These are phyloP conservation scores for Olyra latifolia DNA, from an alignment of 176 grass and related monocot species.

Conservation along the genomic window DNA sequence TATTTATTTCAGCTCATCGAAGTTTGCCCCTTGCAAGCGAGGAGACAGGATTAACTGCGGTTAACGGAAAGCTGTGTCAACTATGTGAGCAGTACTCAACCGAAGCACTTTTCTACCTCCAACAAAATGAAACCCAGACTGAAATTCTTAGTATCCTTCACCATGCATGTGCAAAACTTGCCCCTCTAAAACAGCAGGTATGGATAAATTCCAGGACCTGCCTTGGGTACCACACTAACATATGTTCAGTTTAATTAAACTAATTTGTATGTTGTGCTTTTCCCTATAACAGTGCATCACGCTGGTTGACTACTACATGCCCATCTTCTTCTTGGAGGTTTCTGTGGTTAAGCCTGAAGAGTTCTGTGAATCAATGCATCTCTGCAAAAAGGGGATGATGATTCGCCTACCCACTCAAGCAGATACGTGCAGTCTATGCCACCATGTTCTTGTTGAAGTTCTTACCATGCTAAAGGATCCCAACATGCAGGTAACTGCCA, in stretches of 20 bases:
- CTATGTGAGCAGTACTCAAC: constrained; percentile 64
- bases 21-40: constrained; percentile 21
- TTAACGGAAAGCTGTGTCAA: constrained; percentile 51
- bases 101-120: constrained; percentile 50
- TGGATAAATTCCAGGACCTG: neutral
- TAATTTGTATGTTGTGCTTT: neutral
- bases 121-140: constrained; percentile 57
- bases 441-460: constrained; percentile 49
- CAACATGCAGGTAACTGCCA: constrained; percentile 39
- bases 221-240: neutral
- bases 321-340: constrained; percentile 62
- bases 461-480: constrained; percentile 57
- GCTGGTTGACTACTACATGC: constrained; percentile 73
- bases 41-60: constrained; percentile 9
- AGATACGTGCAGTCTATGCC: constrained; percentile 48
- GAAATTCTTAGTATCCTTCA: constrained; percentile 63
- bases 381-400: constrained; percentile 47
- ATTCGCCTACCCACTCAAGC: constrained; percentile 19
- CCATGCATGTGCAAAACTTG: constrained; percentile 37
- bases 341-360: constrained; percentile 52
- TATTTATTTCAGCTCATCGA: constrained; percentile 40
- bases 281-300: constrained; percentile 60
- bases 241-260: neutral
- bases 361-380: constrained; percentile 59
- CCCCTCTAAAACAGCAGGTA: constrained; percentile 63